Percentiles rank a stretch among this genome's conserved stretches.
Conservation (phyloP, 2,329 filamentous ascomycete species). For the Chaetomiaceae sp. region DNA sequence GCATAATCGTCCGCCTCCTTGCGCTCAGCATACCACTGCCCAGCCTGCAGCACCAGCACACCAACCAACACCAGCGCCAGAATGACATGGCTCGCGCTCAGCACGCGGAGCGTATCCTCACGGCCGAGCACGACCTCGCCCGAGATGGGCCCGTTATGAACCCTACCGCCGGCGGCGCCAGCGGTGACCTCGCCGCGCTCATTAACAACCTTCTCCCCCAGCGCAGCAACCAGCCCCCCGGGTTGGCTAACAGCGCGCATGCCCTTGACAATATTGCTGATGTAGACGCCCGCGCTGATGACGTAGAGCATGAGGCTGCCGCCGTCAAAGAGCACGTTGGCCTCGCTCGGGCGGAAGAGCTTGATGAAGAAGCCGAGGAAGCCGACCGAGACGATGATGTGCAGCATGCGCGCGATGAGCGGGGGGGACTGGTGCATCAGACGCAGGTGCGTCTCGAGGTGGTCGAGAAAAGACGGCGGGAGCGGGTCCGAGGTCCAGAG, state of each 20-base stretch:
- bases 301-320: slow-evolving; percentile 76
- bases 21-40: slow-evolving; percentile 97
- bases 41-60: slow-evolving; percentile 86
- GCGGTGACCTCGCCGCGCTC: background rate
- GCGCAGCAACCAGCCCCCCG: slow-evolving; percentile 7
- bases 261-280: slow-evolving; percentile 95
- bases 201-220: background rate
- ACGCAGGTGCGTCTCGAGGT: slow-evolving; percentile 83
- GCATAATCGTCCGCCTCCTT: slow-evolving; percentile 80
- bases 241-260: slow-evolving; percentile 66
- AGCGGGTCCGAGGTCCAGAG: slow-evolving; percentile 70
- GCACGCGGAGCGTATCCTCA: slow-evolving; percentile 85
- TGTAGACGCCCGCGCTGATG: slow-evolving; percentile 86
- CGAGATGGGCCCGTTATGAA: slow-evolving; percentile 39
- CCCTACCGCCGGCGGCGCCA: slow-evolving; percentile 31
- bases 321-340: slow-evolving; percentile 92
- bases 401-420: slow-evolving; percentile 86
- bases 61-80: slow-evolving; percentile 87
- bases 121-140: slow-evolving; percentile 68
- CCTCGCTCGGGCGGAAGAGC: slow-evolving; percentile 88
- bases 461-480: slow-evolving; percentile 66
- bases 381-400: slow-evolving; percentile 85
- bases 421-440: slow-evolving; percentile 90
- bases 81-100: slow-evolving; percentile 94
- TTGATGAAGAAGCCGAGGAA: slow-evolving; percentile 88